A percentile compares a stretch with the other conserved stretches of the same genome.
Conservation (phyloP, 2,329 filamentous ascomycete genomes). For the Paradendryphiella salina region DNA sequence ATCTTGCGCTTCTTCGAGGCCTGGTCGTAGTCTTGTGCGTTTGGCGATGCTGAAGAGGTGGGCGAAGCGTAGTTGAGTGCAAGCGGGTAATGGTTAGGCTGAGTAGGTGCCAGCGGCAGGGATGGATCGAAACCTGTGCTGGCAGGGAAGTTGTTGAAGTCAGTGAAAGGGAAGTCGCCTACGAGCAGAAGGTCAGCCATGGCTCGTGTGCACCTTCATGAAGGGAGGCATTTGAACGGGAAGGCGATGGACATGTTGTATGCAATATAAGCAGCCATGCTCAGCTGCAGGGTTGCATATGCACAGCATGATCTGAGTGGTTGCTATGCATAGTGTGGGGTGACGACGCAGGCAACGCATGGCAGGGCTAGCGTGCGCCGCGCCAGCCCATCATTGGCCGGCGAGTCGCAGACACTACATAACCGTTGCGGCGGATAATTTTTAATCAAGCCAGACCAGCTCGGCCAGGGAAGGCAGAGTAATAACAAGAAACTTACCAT, state of each 20-base stretch:
- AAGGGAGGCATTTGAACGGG: conserved; percentile 10
- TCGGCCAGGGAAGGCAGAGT: conserved; percentile 12
- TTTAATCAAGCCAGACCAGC: conserved; percentile 12
- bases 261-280: conserved; percentile 27
- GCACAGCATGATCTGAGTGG: conserved; percentile 30
- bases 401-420: conserved; percentile 18
- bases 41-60: conserved; percentile 36
- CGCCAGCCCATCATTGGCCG: conserved; percentile 29
- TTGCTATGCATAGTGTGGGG: conserved; percentile 32
- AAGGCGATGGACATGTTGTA: conserved; percentile 19
- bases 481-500: conserved; percentile 34
- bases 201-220: conserved; percentile 10
- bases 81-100: conserved; percentile 32
- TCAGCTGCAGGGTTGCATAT: conserved; percentile 26
- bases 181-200: conserved; percentile 45
- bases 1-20: conserved; percentile 54
- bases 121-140: conserved; percentile 39
- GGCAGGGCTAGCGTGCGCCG: conserved; percentile 35
- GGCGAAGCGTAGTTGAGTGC: conserved; percentile 36
- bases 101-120: conserved; percentile 35
- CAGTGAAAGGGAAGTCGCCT: conserved; percentile 53
- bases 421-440: conserved; percentile 17
- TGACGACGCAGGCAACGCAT: conserved; percentile 29
- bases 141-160: conserved; percentile 50
- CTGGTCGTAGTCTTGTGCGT: conserved; percentile 34